A percentile compares a stretch with the other conserved stretches of the same genome.
Conservation (phyloP, 345 rosid species). For the Erysimum cheiranthoides region DNA sequence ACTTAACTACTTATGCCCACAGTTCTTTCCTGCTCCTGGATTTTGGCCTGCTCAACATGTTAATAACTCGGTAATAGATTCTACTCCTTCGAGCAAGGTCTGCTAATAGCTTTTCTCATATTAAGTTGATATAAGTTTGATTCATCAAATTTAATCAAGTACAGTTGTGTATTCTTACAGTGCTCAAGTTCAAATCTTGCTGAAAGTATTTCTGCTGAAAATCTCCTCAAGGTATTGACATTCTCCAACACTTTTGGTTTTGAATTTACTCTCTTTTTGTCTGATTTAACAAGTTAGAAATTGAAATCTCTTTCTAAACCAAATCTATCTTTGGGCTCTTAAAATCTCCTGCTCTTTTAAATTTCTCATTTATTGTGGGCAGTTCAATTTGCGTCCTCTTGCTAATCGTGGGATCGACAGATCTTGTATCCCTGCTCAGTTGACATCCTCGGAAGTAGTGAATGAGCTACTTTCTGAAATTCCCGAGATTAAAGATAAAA, state of each 20-base stretch:
- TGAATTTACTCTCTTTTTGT: neutral
- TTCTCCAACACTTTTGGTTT: conserved; percentile 1
- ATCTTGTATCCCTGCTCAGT: conserved; percentile 62
- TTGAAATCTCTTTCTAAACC: neutral
- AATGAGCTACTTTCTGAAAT: conserved; percentile 70
- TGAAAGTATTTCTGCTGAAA: conserved; percentile 71
- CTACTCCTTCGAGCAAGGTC: conserved; percentile 54
- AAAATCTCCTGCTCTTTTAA: neutral
- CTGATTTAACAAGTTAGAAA: neutral
- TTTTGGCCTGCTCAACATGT: conserved; percentile 63
- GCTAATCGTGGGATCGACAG: conserved; percentile 79
- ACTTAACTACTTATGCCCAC: conserved; percentile 91
- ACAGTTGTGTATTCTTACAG: conserved; percentile 48
- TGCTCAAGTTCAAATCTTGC: conserved; percentile 43
- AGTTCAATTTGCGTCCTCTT: conserved; percentile 94
- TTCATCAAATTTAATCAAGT: neutral
- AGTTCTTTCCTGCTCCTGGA: conserved; percentile 91
- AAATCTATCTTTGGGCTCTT: conserved; percentile 9
- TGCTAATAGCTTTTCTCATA: conserved; percentile 39
- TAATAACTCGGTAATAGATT: conserved; percentile 38
- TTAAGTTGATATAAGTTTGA: neutral
- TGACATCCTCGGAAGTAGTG: conserved; percentile 55
- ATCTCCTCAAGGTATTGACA: conserved; percentile 84
- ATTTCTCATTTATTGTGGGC: conserved; percentile 24
- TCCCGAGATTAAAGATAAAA: conserved; percentile 75